Percentiles rank a stretch among this genome's conserved stretches.
phyloP scores from a whole-genome alignment of 805 yeast genomes.

The Yamadazyma tumulicola region DNA sequence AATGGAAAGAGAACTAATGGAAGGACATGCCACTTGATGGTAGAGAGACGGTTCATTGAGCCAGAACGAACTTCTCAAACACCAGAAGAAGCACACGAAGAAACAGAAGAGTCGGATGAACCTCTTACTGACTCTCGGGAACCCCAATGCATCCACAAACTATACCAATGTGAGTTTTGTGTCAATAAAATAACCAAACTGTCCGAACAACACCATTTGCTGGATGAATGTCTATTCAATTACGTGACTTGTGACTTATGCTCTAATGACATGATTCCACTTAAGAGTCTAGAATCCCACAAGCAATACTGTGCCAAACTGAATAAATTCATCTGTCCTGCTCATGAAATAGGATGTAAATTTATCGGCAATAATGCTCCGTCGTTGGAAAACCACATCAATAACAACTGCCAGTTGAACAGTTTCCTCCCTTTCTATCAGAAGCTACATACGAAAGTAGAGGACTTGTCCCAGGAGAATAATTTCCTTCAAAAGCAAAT shows the following conservation, averaged over 20 bases:
- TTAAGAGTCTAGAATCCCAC: constrained; percentile 37
- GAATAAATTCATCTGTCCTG: constrained; percentile 45
- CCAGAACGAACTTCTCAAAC: not conserved
- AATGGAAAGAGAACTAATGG: constrained; percentile 18
- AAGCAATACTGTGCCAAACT: constrained; percentile 39
- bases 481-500: constrained; percentile 39
- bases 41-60: constrained; percentile 15
- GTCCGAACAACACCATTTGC: constrained; percentile 31
- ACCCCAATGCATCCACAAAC: constrained; percentile 37
- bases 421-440: constrained; percentile 25
- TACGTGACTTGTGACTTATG: constrained; percentile 41
- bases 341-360: constrained; percentile 45
- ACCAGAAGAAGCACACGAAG: constrained; percentile 4
- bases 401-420: constrained; percentile 29
- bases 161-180: constrained; percentile 37
- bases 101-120: constrained; percentile 4
- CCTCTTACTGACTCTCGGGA: constrained; percentile 11
- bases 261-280: constrained; percentile 38
- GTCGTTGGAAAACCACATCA: constrained; percentile 32
- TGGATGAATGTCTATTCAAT: constrained; percentile 37
- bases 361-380: constrained; percentile 42
- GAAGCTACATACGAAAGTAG: constrained; percentile 22
- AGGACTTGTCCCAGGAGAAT: constrained; percentile 33
- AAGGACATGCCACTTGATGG: constrained; percentile 9
- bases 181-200: constrained; percentile 22